Evolutionary conservation across 2,329 filamentous ascomycete genomes (phyloP).

Genomic region (Pseudopyrenochaeta lycopersici): DNA sequence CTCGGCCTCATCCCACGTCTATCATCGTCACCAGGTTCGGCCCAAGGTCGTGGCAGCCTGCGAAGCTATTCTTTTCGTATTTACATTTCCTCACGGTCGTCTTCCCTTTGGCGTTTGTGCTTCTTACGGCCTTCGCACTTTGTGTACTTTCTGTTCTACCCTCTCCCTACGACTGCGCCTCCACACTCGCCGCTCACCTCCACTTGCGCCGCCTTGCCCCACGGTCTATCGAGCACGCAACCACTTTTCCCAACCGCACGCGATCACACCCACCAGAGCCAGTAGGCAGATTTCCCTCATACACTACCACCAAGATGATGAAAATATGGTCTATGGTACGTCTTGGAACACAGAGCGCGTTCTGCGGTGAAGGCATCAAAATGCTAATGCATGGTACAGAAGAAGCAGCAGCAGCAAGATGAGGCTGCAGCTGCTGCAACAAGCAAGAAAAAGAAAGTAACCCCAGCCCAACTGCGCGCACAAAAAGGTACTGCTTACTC

Average conservation of each 20-base stretch:
- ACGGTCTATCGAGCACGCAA: constrained; percentile 17
- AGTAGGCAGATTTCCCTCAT: constrained; percentile 7
- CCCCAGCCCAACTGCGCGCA: constrained; percentile 90
- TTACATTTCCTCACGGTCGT: constrained; percentile 12
- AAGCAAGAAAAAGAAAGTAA: constrained; percentile 98
- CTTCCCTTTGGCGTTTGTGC: constrained; percentile 23
- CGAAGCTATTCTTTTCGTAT: constrained; percentile 12
- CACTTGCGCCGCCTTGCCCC: constrained; percentile 21
- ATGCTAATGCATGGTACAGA: constrained; percentile 62
- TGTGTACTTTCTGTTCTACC: not conserved
- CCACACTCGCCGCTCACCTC: constrained; percentile 11
- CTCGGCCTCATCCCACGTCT: constrained; percentile 22
- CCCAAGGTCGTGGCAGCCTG: constrained; percentile 25
- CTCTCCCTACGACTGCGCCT: not conserved
- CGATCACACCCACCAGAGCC: constrained; percentile 15
- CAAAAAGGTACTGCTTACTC: constrained; percentile 78
- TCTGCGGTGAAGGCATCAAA: not conserved
- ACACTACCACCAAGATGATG: constrained; percentile 74
- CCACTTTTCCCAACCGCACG: constrained; percentile 19
- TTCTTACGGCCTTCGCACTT: constrained; percentile 6
- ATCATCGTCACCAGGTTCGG: constrained; percentile 11
- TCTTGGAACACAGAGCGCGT: constrained; percentile 1
- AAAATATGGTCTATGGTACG: constrained; percentile 99
- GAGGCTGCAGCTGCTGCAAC: constrained; percentile 82
- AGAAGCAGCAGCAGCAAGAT: constrained; percentile 92